Evolutionary conservation across 2,329 filamentous ascomycete genomes (phyloP), one percentile per base, ranked within the genome.

Genomic region (Xylaria hypoxylon): DNA sequence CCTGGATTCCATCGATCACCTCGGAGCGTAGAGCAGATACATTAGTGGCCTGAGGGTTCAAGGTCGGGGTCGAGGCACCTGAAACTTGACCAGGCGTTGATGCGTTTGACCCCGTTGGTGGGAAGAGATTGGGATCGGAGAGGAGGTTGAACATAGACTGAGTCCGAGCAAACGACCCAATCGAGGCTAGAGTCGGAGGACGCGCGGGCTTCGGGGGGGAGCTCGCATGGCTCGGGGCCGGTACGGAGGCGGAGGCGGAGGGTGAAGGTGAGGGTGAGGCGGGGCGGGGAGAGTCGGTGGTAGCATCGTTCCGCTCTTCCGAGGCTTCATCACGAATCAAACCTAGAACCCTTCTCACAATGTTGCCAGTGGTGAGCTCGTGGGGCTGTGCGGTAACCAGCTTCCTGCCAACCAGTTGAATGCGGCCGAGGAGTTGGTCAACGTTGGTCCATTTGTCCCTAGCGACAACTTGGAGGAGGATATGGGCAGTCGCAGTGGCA

Each of bases 291-390:
- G 86, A 84, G 72, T 92, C 90, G 77, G 87, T 90, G 40, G 79
- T 79, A 60, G 72, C 80, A 64, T 90, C 89, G 67, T 92, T 92
- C 64, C 90, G 84, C 72, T 93, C 91, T 74, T 96, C 93, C 73
- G 92, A 90, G 44, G 92, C 92, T 75, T 98, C 94, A 76, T 97
- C 94, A 58, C 96, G 89, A 70, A 99, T 96, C 70, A 99, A 85
- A 48, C 94, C 92, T 42, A 99, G 83, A 2, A 98, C 92, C 68
- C 96, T 90, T 67, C 94, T 89, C 52, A 97, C 93, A 72, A 99
- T 94, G 76, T 99, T 99, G 59, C 94, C 95, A 50, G 97, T 93
- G 5, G 94, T 93, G 73, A 97, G 90, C 81, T 98, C 96, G 67
- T 91, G 88, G 17, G 95, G 95, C 74, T 97, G 93, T 7, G 96